Percentiles rank a stretch among this genome's conserved stretches.
These are phyloP conservation scores for Apiotrichum veenhuisii DNA, from an alignment of 1,284 basidiomycete genomes.

Conservation along the genomic window DNA sequence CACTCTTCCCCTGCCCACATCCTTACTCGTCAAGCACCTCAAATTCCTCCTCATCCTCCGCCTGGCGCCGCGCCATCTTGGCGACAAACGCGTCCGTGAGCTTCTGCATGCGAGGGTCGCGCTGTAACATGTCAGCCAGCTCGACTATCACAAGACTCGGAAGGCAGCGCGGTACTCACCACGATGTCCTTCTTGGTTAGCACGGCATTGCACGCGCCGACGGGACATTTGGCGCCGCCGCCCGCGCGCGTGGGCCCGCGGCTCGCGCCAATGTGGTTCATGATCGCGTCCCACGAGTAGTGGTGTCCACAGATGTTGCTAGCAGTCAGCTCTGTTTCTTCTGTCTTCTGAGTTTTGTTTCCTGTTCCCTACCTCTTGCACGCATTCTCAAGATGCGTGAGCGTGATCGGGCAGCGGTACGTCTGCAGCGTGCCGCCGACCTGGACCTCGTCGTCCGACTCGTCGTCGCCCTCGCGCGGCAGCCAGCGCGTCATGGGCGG, in stretches of 20 bases:
- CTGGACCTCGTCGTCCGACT: slow-evolving; percentile 73
- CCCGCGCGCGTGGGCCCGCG: not conserved
- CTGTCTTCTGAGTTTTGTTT: not conserved
- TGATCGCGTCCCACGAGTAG: slow-evolving; percentile 24
- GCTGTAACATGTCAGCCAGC: not conserved
- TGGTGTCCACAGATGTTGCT: slow-evolving; percentile 27
- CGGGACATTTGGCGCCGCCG: slow-evolving; percentile 28
- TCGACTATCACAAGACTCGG: not conserved
- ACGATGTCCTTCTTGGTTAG: slow-evolving; percentile 14
- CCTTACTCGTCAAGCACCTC: not conserved
- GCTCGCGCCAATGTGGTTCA: slow-evolving; percentile 16
- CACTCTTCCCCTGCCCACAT: not conserved
- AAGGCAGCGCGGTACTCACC: slow-evolving; percentile 11
- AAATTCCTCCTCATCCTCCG: not conserved
- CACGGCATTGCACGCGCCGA: slow-evolving; percentile 38
- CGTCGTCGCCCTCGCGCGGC: slow-evolving; percentile 65
- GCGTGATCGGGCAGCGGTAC: slow-evolving; percentile 72
- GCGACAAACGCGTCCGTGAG: not conserved
- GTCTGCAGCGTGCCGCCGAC: slow-evolving; percentile 75
- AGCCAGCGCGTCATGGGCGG: slow-evolving; percentile 72
- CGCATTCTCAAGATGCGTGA: slow-evolving; percentile 63
- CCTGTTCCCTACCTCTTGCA: slow-evolving; percentile 52
- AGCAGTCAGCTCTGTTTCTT: slow-evolving; percentile 55
- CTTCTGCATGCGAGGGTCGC: slow-evolving; percentile 4
- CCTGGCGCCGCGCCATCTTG: not conserved